Percentiles rank a stretch among this genome's conserved stretches.
Evolutionary conservation across 768 basidiomycete genomes (phyloP).

Genomic region (Phaeotremella skinneri): DNA sequence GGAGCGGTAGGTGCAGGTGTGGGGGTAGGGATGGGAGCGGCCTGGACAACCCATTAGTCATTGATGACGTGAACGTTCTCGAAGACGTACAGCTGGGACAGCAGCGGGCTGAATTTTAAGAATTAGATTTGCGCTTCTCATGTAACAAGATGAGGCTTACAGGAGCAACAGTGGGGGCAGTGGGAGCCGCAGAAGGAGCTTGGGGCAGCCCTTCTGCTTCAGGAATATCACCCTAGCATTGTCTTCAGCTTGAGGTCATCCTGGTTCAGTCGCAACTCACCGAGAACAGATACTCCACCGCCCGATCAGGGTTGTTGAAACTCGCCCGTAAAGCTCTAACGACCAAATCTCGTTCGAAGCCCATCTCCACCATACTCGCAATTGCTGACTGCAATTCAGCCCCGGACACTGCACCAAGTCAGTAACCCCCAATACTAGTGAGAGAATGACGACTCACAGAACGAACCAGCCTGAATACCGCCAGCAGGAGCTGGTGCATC

Average conservation of each 20-base stretch:
- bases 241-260: neutral
- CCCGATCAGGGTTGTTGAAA: slow-evolving; percentile 95
- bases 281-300: slow-evolving; percentile 95
- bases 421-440: neutral
- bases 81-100: slow-evolving; percentile 24
- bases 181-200: slow-evolving; percentile 52
- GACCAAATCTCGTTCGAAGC: slow-evolving; percentile 82
- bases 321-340: slow-evolving; percentile 81
- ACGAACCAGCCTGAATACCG: slow-evolving; percentile 30
- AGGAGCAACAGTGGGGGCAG: slow-evolving; percentile 48
- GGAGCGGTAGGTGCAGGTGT: slow-evolving; percentile 36
- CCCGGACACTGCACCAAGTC: slow-evolving; percentile 60
- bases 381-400: slow-evolving; percentile 72
- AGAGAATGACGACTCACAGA: slow-evolving; percentile 26
- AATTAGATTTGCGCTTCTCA: neutral
- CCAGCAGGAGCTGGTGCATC: slow-evolving; percentile 49
- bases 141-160: no score
- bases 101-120: slow-evolving; percentile 4
- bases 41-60: no score
- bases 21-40: slow-evolving; percentile 40
- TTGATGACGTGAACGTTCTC: no score
- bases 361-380: slow-evolving; percentile 87
- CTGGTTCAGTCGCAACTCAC: slow-evolving; percentile 56
- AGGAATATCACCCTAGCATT: slow-evolving; percentile 38
- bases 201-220: slow-evolving; percentile 21